Evolutionary conservation across 371 early-diverging fungal species (phyloP), one percentile per base, ranked within the genome.

Genomic region (Sporodiniella umbellata): DNA sequence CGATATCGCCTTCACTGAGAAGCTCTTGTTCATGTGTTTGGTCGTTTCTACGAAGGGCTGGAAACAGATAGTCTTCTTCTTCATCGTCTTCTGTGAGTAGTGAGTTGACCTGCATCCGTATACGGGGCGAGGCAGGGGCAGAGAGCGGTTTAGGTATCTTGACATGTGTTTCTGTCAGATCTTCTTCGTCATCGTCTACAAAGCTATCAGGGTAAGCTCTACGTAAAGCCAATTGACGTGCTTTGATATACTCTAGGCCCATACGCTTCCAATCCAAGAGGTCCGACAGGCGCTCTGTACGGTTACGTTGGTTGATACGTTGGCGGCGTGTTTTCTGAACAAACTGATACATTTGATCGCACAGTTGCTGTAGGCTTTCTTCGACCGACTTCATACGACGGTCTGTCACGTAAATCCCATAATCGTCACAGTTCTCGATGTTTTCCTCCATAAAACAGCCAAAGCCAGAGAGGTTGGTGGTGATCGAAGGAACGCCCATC

Each of bases 381-480:
- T 95, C 94, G n/a, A 93, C 85, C 0, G 90, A 85, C 62, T 93
- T 95, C 64, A 92, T 79, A 17, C 96, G 84, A 42, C 98, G 89
- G 68, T 97, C 96, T 6, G 94, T 91, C 58, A 96, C 93, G 69
- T 96, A 96, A 57, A 97, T 95, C 54, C 98, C 96, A 62, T 97
- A 96, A 57, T 96, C 98, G 21, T 88, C 79, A 18, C 96, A 93
- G 56, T 88, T 87, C 38, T 90, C 89, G 51, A 96, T 92, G 62
- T 90, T 91, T 59, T 97, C 96, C 51, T 93, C 93, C 93, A 97
- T 96, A 60, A 89, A 97, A 65, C 95, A 95, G n/a, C 98, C 98
- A 62, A 96, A 97, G 10, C 98, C 98, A 17, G 94, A 94, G n/a
- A 97, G 79, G 71, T 67, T 67, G 30, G 96, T 95, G 6, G 96